These are phyloP conservation scores for Mycena amicta DNA, from an alignment of 768 basidiomycete species.

Conservation along the genomic window DNA sequence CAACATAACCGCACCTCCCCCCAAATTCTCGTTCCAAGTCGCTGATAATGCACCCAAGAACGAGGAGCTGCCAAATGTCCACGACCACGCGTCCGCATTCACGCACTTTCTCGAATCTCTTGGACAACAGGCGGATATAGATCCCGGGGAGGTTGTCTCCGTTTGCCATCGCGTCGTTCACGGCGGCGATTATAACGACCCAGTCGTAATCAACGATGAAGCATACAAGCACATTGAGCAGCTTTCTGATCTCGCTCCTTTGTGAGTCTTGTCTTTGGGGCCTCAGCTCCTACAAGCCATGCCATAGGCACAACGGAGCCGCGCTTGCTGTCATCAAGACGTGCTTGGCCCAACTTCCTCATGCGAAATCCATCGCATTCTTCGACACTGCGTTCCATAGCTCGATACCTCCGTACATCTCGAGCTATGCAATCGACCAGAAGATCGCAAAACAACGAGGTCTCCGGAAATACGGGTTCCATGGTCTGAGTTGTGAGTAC, in stretches of 20 bases:
- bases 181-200: conserved; percentile 76
- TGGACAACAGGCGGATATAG: conserved; percentile 42
- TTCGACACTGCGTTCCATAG: conserved; percentile 90
- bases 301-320: conserved; percentile 59
- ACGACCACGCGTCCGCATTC: conserved; percentile 67
- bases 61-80: conserved; percentile 40
- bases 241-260: conserved; percentile 79
- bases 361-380: conserved; percentile 75
- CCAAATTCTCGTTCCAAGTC: conserved; percentile 50
- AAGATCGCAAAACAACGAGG: conserved; percentile 61
- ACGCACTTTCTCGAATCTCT: conserved; percentile 57
- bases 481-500: conserved; percentile 73
- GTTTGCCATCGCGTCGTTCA: conserved; percentile 87
- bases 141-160: conserved; percentile 46
- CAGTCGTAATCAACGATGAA: conserved; percentile 67
- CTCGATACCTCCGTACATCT: conserved; percentile 73
- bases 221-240: conserved; percentile 73
- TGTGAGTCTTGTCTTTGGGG: conserved; percentile 48
- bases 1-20: conserved; percentile 59
- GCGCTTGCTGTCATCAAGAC: conserved; percentile 63
- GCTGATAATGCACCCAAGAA: conserved; percentile 40
- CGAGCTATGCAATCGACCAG: conserved; percentile 78
- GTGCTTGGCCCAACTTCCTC: conserved; percentile 62
- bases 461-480: conserved; percentile 89
- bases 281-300: background rate